Base-by-base conservation (phyloP, 2,329 filamentous ascomycete species). In the Drechslera avenae region DNA sequence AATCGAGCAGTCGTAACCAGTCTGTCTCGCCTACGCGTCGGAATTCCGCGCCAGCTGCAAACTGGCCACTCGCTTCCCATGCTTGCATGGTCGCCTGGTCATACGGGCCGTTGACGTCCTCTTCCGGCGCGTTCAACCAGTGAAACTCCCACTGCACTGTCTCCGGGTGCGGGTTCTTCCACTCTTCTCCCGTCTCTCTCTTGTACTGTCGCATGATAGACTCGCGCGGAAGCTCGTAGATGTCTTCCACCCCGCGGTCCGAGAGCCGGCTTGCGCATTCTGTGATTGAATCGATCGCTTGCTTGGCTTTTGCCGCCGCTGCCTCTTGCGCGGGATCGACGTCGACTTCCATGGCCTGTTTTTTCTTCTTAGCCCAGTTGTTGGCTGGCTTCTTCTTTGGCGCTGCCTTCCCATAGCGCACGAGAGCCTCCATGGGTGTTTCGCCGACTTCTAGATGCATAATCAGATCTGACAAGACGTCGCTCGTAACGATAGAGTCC, bases 31-130 rank as follows among this genome's bases (percentile, higher is more conserved):
- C 76, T 13, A 76, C 67, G 18, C 65, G 64, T 41, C 76, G 73
- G 58, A 78, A 81, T 57, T 80, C 93, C 18, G 96, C 91, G 0
- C 90, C 90, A 57, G 94, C 88, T 10, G 86, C 88, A 74, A 99
- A 99, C 71, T 97, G 97, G 2, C 94, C 94, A 18, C 91, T 91
- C 56, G 90, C 86, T 61, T 88, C 86, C 94, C 94, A 99, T 2
- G 90, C 89, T 64, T 86, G 84, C 94, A 99, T 97, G 31, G 88
- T 93, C 4, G 81, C 73, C 6, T 82, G 84, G 68, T 97, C 91
- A 72, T 91, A 99, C 0, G 94, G 93, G 0, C 94, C 94, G 73
- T 99, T 91, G 50, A 83, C 83, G 39, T 84, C 82, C 9, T 84
- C 90, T 67, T 96, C 93, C 33, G 91, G 82, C 14, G 90, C 90